These are phyloP conservation scores for Tylopilus balloui DNA, from an alignment of 768 basidiomycete genomes.

Conservation along the genomic window DNA sequence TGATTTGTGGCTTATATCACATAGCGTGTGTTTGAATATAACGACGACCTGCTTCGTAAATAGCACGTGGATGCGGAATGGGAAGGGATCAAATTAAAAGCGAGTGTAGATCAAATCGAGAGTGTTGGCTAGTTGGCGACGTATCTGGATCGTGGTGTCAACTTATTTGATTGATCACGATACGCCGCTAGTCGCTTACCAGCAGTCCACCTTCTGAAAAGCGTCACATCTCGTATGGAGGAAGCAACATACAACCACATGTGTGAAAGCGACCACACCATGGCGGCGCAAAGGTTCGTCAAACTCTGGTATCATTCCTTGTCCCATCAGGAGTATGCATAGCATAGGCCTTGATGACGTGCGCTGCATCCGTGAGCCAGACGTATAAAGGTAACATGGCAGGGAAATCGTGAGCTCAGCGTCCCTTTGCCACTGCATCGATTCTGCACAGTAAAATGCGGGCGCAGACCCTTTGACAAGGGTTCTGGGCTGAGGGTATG, in stretches of 20 bases:
- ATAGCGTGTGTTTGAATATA: not conserved
- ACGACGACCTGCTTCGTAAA: not conserved
- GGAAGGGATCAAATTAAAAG: conserved; percentile 8
- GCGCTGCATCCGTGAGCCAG: conserved; percentile 7
- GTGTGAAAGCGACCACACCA: conserved; percentile 9
- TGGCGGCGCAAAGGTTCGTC: conserved; percentile 3
- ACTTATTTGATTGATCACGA: conserved; percentile 17
- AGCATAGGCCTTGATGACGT: conserved; percentile 5
- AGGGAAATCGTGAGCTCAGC: conserved; percentile 5
- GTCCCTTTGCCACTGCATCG: conserved; percentile 3
- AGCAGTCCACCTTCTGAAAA: not conserved
- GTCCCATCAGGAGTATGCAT: conserved; percentile 6
- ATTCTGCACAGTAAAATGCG: conserved; percentile 2
- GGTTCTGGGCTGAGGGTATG: conserved; percentile 23
- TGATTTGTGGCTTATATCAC: not conserved
- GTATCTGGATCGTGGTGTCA: conserved; percentile 9
- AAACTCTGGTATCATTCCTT: conserved; percentile 3
- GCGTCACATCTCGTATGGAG: conserved; percentile 7
- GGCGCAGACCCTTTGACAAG: conserved; percentile 8
- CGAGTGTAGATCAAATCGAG: not conserved
- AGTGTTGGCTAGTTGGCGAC: not conserved
- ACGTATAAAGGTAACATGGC: not conserved
- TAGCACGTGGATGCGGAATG: conserved; percentile 1
- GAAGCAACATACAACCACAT: conserved; percentile 4
- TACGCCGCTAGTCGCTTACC: conserved; percentile 2